These are phyloP conservation scores for Blastobotrys peoriensis DNA, from an alignment of 805 yeast genomes.

Conservation along the genomic window DNA sequence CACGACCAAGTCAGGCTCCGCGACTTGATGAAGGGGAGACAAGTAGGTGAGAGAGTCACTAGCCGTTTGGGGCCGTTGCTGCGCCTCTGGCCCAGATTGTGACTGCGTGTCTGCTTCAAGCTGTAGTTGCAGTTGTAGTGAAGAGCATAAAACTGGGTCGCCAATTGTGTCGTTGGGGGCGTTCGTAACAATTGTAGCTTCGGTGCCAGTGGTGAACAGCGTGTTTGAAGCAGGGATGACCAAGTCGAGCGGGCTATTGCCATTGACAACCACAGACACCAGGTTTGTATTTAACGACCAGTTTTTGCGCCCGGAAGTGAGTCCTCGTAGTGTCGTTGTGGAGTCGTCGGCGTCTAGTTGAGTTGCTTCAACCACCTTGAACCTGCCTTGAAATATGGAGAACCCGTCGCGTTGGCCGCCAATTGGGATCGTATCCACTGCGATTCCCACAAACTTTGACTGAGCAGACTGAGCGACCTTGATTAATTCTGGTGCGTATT, in stretches of 20 bases:
- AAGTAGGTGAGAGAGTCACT: constrained; percentile 6
- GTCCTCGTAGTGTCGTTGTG: not conserved
- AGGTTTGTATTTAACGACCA: constrained; percentile 12
- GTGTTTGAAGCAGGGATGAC: constrained; percentile 31
- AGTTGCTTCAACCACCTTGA: constrained; percentile 21
- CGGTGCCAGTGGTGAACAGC: constrained; percentile 25
- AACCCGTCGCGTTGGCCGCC: constrained; percentile 30
- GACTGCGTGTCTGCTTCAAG: not conserved
- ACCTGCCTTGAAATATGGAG: constrained; percentile 17
- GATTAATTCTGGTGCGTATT: constrained; percentile 26
- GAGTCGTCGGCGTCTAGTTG: constrained; percentile 1
- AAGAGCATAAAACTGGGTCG: constrained; percentile 4
- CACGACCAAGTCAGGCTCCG: constrained; percentile 33
- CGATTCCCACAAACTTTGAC: constrained; percentile 23
- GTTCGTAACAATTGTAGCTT: constrained; percentile 10
- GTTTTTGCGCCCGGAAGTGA: constrained; percentile 11
- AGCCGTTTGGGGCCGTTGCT: too few species aligned
- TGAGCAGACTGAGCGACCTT: constrained; percentile 11
- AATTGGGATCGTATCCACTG: constrained; percentile 29
- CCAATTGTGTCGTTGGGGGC: constrained; percentile 1
- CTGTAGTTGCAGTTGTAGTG: constrained; percentile 3
- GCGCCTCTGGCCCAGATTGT: too few species aligned
- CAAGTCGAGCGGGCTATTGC: constrained; percentile 10
- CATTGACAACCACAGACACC: constrained; percentile 13
- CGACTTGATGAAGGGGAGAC: constrained; percentile 12